Evolutionary conservation across 192 early-diverging fungal genomes (phyloP).

Genomic region (Pilaira anomala): DNA sequence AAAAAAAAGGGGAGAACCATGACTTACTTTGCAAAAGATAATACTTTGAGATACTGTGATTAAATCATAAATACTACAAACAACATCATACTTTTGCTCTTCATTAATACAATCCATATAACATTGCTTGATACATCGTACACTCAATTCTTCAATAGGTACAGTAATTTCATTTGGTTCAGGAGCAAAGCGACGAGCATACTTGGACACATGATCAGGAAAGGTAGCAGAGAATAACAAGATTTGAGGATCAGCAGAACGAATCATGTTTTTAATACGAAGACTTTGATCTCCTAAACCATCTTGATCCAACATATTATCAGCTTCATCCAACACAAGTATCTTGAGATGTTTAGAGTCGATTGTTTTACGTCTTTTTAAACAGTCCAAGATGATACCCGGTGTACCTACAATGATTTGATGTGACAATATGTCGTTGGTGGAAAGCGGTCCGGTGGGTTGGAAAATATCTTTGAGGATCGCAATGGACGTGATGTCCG

Average conservation of each 20-base stretch:
- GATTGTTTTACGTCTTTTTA: constrained; percentile 55
- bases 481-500: constrained; percentile 64
- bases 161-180: constrained; percentile 84
- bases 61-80: constrained; percentile 71
- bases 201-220: constrained; percentile 69
- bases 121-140: constrained; percentile 93
- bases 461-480: constrained; percentile 86
- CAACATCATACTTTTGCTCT: constrained; percentile 76
- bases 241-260: constrained; percentile 76
- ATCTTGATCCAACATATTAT: constrained; percentile 91
- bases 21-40: constrained; percentile 81
- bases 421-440: constrained; percentile 56
- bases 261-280: constrained; percentile 72
- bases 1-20: too few relatives aligned
- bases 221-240: constrained; percentile 97
- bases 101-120: constrained; percentile 89
- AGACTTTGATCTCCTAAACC: constrained; percentile 85
- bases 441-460: constrained; percentile 13
- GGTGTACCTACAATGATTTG: constrained; percentile 94
- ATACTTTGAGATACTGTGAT: constrained; percentile 95
- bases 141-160: constrained; percentile 85
- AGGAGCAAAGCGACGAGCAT: constrained; percentile 80
- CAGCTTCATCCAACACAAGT: constrained; percentile 97
- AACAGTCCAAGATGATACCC: constrained; percentile 79
- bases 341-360: constrained; percentile 62